Percentiles rank a stretch among this genome's conserved stretches.
Conservation (phyloP, 1,139 yeast species). For the Geotrichum cucujoidarum region DNA sequence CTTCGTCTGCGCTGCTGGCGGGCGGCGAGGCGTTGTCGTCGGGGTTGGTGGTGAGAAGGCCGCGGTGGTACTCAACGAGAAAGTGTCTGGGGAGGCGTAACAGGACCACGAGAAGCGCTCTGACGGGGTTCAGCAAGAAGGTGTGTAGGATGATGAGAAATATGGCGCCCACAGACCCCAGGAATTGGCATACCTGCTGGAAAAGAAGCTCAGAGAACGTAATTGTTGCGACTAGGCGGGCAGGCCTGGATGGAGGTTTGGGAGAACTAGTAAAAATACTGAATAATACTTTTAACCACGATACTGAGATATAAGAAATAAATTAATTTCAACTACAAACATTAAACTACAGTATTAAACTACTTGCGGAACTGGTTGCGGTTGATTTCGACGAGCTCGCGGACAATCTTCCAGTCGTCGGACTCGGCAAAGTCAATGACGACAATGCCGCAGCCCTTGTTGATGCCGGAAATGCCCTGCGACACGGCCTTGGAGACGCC, state of each 20-base stretch:
- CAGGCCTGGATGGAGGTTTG: too few relatives aligned
- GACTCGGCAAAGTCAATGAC: constrained; percentile 66
- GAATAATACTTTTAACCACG: too few relatives aligned
- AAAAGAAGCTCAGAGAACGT: constrained; percentile 1
- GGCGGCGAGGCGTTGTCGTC: not conserved
- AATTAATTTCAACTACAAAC: too few relatives aligned
- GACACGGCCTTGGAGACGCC: constrained; percentile 51
- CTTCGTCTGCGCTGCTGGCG: not conserved
- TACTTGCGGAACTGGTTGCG: constrained; percentile 30
- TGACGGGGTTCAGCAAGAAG: constrained; percentile 17
- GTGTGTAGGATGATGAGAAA: constrained; percentile 13
- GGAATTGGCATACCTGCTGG: constrained; percentile 15
- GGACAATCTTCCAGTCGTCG: constrained; percentile 56
- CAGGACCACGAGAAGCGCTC: constrained; percentile 12
- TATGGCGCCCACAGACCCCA: constrained; percentile 15
- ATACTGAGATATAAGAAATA: too few relatives aligned
- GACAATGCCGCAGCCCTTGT: constrained; percentile 52
- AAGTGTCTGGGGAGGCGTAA: constrained; percentile 7
- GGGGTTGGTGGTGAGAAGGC: constrained; percentile 2
- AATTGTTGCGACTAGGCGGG: constrained; percentile 8
- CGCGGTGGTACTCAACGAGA: constrained; percentile 12
- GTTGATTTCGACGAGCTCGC: constrained; percentile 52
- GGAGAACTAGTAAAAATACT: too few relatives aligned
- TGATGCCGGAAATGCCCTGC: constrained; percentile 48
- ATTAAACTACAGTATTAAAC: too few relatives aligned